Base-by-base conservation (phyloP, 208 protist genomes). In the Crithidia bombi region DNA sequence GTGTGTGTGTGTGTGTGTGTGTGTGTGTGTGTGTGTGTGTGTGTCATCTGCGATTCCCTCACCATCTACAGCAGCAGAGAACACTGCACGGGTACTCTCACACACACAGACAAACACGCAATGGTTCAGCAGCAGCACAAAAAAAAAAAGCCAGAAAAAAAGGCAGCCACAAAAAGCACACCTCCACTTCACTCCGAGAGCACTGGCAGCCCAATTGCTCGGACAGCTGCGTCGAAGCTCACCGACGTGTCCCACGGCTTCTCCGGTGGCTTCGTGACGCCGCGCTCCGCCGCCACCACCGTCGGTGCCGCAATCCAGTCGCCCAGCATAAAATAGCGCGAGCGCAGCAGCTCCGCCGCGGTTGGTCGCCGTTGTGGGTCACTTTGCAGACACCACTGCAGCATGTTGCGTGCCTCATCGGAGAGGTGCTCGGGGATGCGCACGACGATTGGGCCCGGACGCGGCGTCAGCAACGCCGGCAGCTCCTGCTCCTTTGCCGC, bases 261-360 rank as follows among this genome's bases (percentile, higher is more conserved):
- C 73, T 92, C 87, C 7, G 76, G 75, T 30, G 72, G 47, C 35
- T 52, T 65, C 17, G 33, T 64, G 10, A 21, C 21, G 12, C 49
- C 43, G 0, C 39, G 30, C 52, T 73, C 75, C 10, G 30, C 33
- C 49, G 30, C 69, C 47, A 55, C 28, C 25, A 35, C 51, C 49
- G 65, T 69, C 70, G 63, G 74, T 61, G 38, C 54, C 33, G 41
- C 68, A 30, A 88, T 87, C 86, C 89, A 94, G 35, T 88, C 73
- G 14, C 84, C 85, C 33, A 94, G 65, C 56, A 91, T 56, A 65
- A 94, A 94, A 69, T 94, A 94, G 52, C 74, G 81, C 33, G 65
- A 72, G 39, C 73, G 74, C 46, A 94, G 74, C 36, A 94, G 77
- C 65, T 91, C 83, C 65, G 79, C 81, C 35, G 79, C 89, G 1